These are phyloP conservation scores for Aspergillus diversus DNA, from an alignment of 495 filamentous ascomycete genomes.

Conservation along the genomic window DNA sequence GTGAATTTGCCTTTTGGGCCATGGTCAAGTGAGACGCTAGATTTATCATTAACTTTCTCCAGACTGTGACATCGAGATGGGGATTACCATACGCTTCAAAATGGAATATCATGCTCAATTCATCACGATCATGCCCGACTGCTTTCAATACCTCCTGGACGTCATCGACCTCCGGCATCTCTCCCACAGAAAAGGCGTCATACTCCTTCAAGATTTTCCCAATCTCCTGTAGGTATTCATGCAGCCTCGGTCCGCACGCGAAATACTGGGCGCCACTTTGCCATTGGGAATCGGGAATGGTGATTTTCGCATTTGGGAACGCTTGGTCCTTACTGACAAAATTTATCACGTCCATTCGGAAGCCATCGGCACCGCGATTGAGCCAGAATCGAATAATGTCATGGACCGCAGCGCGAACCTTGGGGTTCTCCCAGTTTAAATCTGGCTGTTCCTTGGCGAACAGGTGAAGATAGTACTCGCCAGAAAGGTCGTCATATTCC, in stretches of 20 bases:
- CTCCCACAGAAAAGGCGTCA: slow-evolving; percentile 63
- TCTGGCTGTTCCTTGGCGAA: slow-evolving; percentile 57
- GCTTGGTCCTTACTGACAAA: slow-evolving; percentile 60
- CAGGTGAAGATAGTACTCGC: slow-evolving; percentile 58
- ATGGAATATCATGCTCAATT: slow-evolving; percentile 69
- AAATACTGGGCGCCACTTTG: slow-evolving; percentile 55
- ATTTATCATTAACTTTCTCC: neutral
- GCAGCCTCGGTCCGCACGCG: slow-evolving; percentile 62
- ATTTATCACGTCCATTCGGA: slow-evolving; percentile 64
- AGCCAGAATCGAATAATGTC: slow-evolving; percentile 59
- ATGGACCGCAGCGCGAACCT: slow-evolving; percentile 51
- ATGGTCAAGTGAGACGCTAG: slow-evolving; percentile 25
- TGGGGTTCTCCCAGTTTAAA: slow-evolving; percentile 59
- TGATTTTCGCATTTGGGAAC: slow-evolving; percentile 60
- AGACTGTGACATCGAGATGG: neutral
- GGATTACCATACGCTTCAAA: slow-evolving; percentile 46
- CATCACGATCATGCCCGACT: slow-evolving; percentile 50
- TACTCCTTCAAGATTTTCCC: slow-evolving; percentile 59
- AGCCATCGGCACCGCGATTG: slow-evolving; percentile 62
- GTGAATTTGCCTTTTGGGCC: slow-evolving; percentile 23
- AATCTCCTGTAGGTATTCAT: slow-evolving; percentile 66
- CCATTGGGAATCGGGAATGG: slow-evolving; percentile 33
- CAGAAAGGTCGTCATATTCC: slow-evolving; percentile 53
- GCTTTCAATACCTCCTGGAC: slow-evolving; percentile 54
- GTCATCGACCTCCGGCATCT: slow-evolving; percentile 56